A percentile compares a stretch with the other conserved stretches of the same genome.
These are phyloP conservation scores for Fraxinus paxiana DNA, from an alignment of 305 asterid species.

Conservation along the genomic window DNA sequence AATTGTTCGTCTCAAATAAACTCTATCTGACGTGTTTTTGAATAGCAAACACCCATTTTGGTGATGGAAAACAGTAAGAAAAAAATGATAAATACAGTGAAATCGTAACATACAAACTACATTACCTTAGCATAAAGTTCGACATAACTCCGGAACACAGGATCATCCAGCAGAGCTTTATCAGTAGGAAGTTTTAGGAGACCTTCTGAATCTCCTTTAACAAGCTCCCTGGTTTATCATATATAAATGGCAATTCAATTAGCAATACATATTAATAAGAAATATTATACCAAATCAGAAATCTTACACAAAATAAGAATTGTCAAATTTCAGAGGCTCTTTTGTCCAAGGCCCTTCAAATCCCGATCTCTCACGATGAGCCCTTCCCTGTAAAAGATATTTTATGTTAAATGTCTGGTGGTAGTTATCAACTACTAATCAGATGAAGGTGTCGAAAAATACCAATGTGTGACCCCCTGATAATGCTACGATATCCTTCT, in stretches of 20 bases:
- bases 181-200: slow-evolving; percentile 80
- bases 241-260: slow-evolving; percentile 6
- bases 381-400: slow-evolving; percentile 54
- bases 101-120: neutral
- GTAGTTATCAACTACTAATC: neutral
- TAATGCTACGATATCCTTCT: slow-evolving; percentile 75
- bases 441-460: slow-evolving; percentile 17
- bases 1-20: neutral
- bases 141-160: slow-evolving; percentile 48
- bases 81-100: neutral
- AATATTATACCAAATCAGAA: neutral
- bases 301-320: slow-evolving; percentile 72
- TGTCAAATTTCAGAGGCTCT: slow-evolving; percentile 78
- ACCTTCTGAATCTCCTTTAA: slow-evolving; percentile 61
- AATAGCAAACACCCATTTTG: neutral
- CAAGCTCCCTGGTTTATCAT: slow-evolving; percentile 57
- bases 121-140: slow-evolving; percentile 68
- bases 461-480: slow-evolving; percentile 96
- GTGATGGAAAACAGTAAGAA: neutral
- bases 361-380: slow-evolving; percentile 82
- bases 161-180: slow-evolving; percentile 64
- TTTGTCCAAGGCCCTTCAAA: slow-evolving; percentile 89
- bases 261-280: neutral
- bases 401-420: neutral
- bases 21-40: neutral